Conservation (phyloP, 805 yeast genomes). For the Kazachstania psychrophila region DNA sequence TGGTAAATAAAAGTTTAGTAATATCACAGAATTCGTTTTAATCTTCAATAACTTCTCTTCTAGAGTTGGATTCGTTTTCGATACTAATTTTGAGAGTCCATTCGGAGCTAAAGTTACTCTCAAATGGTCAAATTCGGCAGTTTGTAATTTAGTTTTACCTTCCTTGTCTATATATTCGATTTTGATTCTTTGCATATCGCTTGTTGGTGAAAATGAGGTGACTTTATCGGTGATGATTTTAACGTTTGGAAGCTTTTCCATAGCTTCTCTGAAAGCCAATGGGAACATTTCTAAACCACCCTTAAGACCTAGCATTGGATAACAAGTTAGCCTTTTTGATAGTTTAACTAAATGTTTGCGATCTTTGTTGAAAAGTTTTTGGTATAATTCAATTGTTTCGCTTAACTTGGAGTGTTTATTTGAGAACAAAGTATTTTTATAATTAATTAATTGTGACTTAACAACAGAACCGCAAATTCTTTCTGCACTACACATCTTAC, state of each 20-base stretch:
- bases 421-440: conserved; percentile 13
- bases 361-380: conserved; percentile 32
- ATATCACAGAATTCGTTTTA: conserved; percentile 41
- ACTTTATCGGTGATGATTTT: conserved; percentile 11
- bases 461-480: conserved; percentile 49
- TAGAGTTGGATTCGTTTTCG: conserved; percentile 9
- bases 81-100: conserved; percentile 31
- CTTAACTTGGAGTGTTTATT: conserved; percentile 15
- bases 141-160: background rate
- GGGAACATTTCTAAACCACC: conserved; percentile 53
- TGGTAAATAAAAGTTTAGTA: conserved; percentile 61
- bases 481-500: conserved; percentile 49
- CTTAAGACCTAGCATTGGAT: conserved; percentile 52
- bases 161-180: background rate
- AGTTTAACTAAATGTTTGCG: conserved; percentile 32
- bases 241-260: conserved; percentile 33
- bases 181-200: background rate
- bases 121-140: conserved; percentile 41
- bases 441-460: conserved; percentile 35
- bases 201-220: background rate
- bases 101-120: conserved; percentile 49
- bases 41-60: conserved; percentile 19
- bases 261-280: conserved; percentile 30
- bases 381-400: conserved; percentile 32
- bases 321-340: conserved; percentile 35